phyloP scores from a whole-genome alignment of 2,329 filamentous ascomycete species.

The Xylaria sp. region DNA sequence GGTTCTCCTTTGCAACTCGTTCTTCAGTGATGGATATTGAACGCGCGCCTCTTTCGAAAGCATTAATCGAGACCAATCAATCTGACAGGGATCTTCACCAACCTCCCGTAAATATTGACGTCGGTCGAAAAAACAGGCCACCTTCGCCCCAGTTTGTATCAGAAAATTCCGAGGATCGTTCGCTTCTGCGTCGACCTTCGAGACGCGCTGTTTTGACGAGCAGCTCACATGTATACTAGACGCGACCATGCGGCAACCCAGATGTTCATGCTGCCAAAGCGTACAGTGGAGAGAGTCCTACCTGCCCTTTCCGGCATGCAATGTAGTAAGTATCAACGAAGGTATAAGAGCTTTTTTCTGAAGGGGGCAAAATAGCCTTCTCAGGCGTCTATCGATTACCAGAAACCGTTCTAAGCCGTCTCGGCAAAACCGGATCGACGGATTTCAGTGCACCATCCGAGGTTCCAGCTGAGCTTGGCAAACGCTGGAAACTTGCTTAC shows the following conservation, averaged over 20 bases:
- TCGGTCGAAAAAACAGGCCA: conserved; percentile 41
- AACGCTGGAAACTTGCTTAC: conserved; percentile 3
- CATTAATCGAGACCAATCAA: conserved; percentile 29
- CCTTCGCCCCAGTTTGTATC: conserved; percentile 36
- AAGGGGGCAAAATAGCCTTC: conserved; percentile 26
- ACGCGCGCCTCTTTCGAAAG: conserved; percentile 32
- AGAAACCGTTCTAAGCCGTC: conserved; percentile 7
- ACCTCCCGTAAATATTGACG: conserved; percentile 40
- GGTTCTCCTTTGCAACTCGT: conserved; percentile 19
- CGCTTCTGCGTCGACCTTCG: conserved; percentile 22
- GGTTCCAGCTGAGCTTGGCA: conserved; percentile 29
- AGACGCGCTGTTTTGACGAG: conserved; percentile 29
- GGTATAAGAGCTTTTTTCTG: conserved; percentile 2
- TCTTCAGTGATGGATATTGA: conserved; percentile 21
- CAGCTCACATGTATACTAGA: conserved; percentile 17
- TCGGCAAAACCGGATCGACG: conserved; percentile 20
- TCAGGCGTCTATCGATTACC: conserved; percentile 17
- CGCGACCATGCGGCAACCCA: conserved; percentile 30
- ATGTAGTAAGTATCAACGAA: conserved; percentile 3
- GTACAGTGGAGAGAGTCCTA: neutral
- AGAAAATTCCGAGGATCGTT: conserved; percentile 32
- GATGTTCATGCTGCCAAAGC: conserved; percentile 21
- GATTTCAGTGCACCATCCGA: conserved; percentile 12
- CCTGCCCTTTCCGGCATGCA: conserved; percentile 12
- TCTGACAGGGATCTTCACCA: conserved; percentile 33